Conservation (phyloP, 129 eudicot genomes). For the Flaveria brownii region DNA sequence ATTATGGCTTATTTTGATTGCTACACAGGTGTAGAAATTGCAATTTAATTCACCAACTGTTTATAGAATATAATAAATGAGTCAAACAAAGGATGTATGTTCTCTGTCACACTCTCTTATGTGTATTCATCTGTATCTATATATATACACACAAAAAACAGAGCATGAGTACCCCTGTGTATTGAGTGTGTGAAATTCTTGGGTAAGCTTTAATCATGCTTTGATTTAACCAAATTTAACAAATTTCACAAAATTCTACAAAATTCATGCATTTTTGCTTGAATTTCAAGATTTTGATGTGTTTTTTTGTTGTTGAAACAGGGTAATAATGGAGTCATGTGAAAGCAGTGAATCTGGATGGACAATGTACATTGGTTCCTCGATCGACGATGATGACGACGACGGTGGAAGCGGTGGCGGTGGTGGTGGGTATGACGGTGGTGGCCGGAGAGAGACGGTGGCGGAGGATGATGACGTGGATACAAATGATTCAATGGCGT, state of each 20-base stretch:
- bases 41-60: slow-evolving; percentile 43
- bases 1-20: slow-evolving; percentile 40
- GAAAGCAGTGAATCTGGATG: slow-evolving; percentile 57
- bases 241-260: not conserved
- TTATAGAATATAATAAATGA: slow-evolving; percentile 29
- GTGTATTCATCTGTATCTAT: slow-evolving; percentile 2
- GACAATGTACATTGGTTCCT: slow-evolving; percentile 51
- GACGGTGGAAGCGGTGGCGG: not conserved
- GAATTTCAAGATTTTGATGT: not conserved
- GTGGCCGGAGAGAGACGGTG: slow-evolving; percentile 10
- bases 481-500: slow-evolving; percentile 73
- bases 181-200: slow-evolving; percentile 16
- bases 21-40: slow-evolving; percentile 43
- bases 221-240: not conserved
- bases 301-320: not conserved
- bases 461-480: slow-evolving; percentile 23
- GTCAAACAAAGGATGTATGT: slow-evolving; percentile 33
- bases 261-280: not conserved
- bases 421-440: not conserved
- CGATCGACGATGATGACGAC: slow-evolving; percentile 19
- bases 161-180: not conserved
- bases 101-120: slow-evolving; percentile 20
- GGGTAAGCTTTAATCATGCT: not conserved
- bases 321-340: slow-evolving; percentile 39
- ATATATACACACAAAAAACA: slow-evolving; percentile 2